A percentile compares a stretch with the other conserved stretches of the same genome.
Evolutionary conservation across 1,284 basidiomycete genomes (phyloP).

Genomic region (Boletus semigastroideus): DNA sequence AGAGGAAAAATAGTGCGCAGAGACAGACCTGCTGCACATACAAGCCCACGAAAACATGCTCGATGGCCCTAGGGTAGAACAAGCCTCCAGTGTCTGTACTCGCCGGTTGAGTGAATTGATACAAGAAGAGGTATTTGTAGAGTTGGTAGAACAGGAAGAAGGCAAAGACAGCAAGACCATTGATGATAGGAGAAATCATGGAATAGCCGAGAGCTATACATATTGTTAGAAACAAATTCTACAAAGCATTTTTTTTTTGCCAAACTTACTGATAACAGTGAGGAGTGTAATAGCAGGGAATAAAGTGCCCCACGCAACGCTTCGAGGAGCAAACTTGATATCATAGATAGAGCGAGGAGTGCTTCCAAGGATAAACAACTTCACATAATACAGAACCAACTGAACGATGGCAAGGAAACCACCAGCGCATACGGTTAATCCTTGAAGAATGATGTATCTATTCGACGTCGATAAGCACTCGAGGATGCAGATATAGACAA

Average conservation of each 20-base stretch:
- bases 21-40: slow-evolving; percentile 84
- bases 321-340: slow-evolving; percentile 70
- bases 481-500: slow-evolving; percentile 9
- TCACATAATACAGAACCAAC: slow-evolving; percentile 83
- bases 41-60: slow-evolving; percentile 91
- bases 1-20: slow-evolving; percentile 86
- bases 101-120: slow-evolving; percentile 73
- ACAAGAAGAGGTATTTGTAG: slow-evolving; percentile 90
- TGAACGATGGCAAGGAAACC: slow-evolving; percentile 80
- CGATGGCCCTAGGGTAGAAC: slow-evolving; percentile 95
- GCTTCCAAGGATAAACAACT: slow-evolving; percentile 79
- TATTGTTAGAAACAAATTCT: slow-evolving; percentile 9
- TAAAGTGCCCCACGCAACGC: slow-evolving; percentile 82
- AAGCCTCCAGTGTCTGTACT: slow-evolving; percentile 86
- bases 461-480: slow-evolving; percentile 2
- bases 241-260: neutral
- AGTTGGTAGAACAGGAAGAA: slow-evolving; percentile 85
- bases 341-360: slow-evolving; percentile 86
- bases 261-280: slow-evolving; percentile 69
- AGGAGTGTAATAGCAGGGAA: slow-evolving; percentile 80
- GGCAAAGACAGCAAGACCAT: slow-evolving; percentile 81
- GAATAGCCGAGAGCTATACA: slow-evolving; percentile 71
- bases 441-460: slow-evolving; percentile 68
- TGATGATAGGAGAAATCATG: slow-evolving; percentile 92
- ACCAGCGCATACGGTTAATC: slow-evolving; percentile 73